These are phyloP conservation scores for Leccinum subrobustum DNA, from an alignment of 1,284 basidiomycete genomes.

Conservation along the genomic window DNA sequence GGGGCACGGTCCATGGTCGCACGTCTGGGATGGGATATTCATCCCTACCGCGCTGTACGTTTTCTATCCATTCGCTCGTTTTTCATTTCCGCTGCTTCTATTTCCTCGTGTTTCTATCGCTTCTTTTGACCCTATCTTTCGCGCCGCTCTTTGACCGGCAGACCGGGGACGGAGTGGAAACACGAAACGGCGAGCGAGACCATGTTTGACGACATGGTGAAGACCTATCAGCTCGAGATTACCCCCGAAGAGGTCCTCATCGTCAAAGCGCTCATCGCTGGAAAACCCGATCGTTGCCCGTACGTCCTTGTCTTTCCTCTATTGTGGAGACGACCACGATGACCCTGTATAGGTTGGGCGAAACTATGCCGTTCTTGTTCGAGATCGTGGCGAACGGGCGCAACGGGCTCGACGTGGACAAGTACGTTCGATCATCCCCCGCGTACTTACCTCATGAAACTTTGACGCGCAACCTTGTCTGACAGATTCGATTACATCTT, in stretches of 20 bases:
- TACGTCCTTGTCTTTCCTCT: slow-evolving; percentile 22
- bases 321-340: background rate
- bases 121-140: background rate
- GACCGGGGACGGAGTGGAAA: slow-evolving; percentile 39
- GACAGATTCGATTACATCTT: slow-evolving; percentile 79
- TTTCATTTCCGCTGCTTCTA: background rate
- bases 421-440: slow-evolving; percentile 38
- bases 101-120: background rate
- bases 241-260: slow-evolving; percentile 39
- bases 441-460: background rate
- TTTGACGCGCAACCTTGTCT: background rate
- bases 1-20: slow-evolving; percentile 58
- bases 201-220: slow-evolving; percentile 57
- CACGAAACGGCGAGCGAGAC: slow-evolving; percentile 59
- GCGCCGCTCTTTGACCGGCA: background rate
- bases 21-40: slow-evolving; percentile 56
- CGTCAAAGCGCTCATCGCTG: slow-evolving; percentile 56
- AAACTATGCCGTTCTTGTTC: slow-evolving; percentile 48
- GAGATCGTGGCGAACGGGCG: slow-evolving; percentile 78
- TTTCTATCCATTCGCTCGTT: too few relatives aligned
- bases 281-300: slow-evolving; percentile 38
- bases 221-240: slow-evolving; percentile 43
- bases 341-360: slow-evolving; percentile 33
- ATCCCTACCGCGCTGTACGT: slow-evolving; percentile 50
- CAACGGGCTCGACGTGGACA: slow-evolving; percentile 82